Conservation (phyloP, 768 basidiomycete species). For the Hericium rajendrae region DNA sequence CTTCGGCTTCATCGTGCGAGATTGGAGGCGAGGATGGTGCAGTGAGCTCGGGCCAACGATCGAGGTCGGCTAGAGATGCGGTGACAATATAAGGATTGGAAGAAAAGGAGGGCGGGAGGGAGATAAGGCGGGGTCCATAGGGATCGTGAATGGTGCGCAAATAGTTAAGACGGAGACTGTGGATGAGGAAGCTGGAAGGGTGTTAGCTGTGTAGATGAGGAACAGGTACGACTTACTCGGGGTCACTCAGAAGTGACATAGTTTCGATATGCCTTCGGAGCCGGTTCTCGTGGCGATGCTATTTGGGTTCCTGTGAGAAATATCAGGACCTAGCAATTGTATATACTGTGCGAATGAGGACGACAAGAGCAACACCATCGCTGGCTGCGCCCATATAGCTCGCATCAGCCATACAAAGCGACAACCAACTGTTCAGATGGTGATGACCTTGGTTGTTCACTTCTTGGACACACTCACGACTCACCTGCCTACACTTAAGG, state of each 20-base stretch:
- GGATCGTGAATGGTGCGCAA: slow-evolving; percentile 85
- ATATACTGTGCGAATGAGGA: too few relatives aligned
- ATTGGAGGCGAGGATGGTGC: slow-evolving; percentile 62
- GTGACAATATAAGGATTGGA: slow-evolving; percentile 79
- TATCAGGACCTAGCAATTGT: too few relatives aligned
- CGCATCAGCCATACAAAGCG: too few relatives aligned
- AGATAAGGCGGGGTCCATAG: slow-evolving; percentile 73
- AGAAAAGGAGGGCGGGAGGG: slow-evolving; percentile 66
- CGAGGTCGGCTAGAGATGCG: slow-evolving; percentile 66
- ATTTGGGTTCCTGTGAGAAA: too few relatives aligned
- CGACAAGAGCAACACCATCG: too few relatives aligned
- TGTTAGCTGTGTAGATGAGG: background rate
- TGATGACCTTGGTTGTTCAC: too few relatives aligned
- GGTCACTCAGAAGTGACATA: slow-evolving; percentile 15
- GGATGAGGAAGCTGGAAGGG: slow-evolving; percentile 56
- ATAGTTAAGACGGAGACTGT: slow-evolving; percentile 76
- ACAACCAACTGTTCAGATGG: too few relatives aligned
- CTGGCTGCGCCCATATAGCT: too few relatives aligned
- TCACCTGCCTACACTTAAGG: too few relatives aligned
- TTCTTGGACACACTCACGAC: too few relatives aligned
- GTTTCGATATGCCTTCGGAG: too few relatives aligned
- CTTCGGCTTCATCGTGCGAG: slow-evolving; percentile 58
- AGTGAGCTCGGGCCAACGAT: slow-evolving; percentile 80
- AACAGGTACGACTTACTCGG: slow-evolving; percentile 5
- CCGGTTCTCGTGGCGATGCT: too few relatives aligned